Percentiles rank a stretch among this genome's conserved stretches.
Evolutionary conservation across 768 basidiomycete species (phyloP).

Genomic region (Panaeolus papilionaceus): DNA sequence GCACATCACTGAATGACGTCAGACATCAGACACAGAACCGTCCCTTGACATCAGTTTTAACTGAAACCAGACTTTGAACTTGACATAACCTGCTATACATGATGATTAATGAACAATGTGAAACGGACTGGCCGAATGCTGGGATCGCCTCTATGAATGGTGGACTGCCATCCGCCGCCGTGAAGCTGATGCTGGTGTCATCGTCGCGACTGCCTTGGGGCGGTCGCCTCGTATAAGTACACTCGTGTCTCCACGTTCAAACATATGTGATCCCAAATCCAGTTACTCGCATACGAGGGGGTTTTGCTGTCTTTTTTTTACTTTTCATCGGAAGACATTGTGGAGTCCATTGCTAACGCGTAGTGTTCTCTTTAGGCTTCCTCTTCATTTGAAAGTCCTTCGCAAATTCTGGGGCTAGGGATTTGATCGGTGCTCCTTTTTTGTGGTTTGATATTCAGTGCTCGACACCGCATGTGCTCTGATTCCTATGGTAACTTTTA

Average conservation of each 20-base stretch:
- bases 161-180: neutral
- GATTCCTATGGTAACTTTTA: too few relatives aligned
- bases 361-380: neutral
- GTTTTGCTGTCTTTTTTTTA: neutral
- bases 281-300: conserved; percentile 15
- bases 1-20: neutral
- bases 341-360: neutral
- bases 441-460: too few relatives aligned
- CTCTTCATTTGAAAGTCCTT: too few relatives aligned
- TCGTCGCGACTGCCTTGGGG: neutral
- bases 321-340: neutral
- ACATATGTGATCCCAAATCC: conserved; percentile 4
- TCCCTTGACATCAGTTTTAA: neutral
- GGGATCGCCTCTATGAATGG: conserved; percentile 9
- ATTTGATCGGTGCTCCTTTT: too few relatives aligned
- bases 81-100: neutral
- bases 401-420: too few relatives aligned
- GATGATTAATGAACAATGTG: conserved; percentile 6
- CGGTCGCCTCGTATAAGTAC: neutral
- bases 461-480: too few relatives aligned
- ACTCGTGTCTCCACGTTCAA: neutral
- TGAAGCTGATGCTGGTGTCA: neutral
- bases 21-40: too few relatives aligned
- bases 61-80: conserved; percentile 4
- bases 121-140: neutral